Base-by-base conservation (phyloP, 805 yeast genomes). In the Candida sphagnicola region DNA sequence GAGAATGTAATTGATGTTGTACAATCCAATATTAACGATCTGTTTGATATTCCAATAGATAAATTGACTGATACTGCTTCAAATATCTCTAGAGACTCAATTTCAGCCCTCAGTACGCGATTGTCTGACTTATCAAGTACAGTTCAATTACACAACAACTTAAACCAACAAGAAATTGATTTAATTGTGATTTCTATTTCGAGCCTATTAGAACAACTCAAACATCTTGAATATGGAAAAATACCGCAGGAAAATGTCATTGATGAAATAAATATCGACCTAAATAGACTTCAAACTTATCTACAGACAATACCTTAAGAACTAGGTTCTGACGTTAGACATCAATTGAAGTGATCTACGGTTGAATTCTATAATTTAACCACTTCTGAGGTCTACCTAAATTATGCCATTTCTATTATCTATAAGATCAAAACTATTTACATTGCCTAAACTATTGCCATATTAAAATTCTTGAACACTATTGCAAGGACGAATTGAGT, bases 1-100 rank as follows among this genome's bases (percentile, higher is more conserved):
- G 24, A 29, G 2, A 24, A 32, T 13, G 11, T 45, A 8, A 26
- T 26, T 13, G 16, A 30, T 40, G 24, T 23, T 1, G 38, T 51
- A 3, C 34, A 43, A 13, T n/a, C 24, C 1, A 43, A 43, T 15
- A 53, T 61, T 5, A 29, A 44, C 1, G 14, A 36, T 1, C 43
- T 51, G 26, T 61, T 59, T 34, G 41, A 56, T n/a, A 36, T 58
- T 4, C 66, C 68, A 4, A 19, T 54, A 18, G 40, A 41, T 12
- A 43, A 41, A 8, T 19, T 50, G 5, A 31, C 28, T 11, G 31
- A 39, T 12, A 21, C 21, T 18, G 29, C 18, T 8, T 30, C 29
- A n/a, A 43, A 18, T 5, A 33, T 43, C 12, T 28, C 33, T 4
- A 13, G n/a, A 8, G 15, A 23, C 13, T 33, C 35, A 16, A 23